A percentile compares a stretch with the other conserved stretches of the same genome.
phyloP scores from a whole-genome alignment of 2,329 filamentous ascomycete species.

The Stemphylium beticola region DNA sequence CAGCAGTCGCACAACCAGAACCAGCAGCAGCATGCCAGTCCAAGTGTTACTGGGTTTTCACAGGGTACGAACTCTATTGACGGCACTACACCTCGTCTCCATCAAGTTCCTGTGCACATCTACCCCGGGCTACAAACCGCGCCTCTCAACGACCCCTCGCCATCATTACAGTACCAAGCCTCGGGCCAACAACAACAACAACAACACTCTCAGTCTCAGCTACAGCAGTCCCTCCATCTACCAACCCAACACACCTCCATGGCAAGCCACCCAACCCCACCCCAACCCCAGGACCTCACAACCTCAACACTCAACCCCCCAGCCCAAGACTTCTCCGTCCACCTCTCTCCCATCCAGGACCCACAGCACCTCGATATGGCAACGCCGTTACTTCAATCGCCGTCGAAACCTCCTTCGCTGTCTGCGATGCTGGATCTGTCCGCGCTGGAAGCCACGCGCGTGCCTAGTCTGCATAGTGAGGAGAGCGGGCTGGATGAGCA shows the following conservation, averaged over 20 bases:
- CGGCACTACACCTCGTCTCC: conserved; percentile 27
- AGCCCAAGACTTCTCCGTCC: conserved; percentile 33
- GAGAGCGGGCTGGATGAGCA: conserved; percentile 47
- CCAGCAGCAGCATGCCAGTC: conserved; percentile 14
- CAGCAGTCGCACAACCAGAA: not conserved
- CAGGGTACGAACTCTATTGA: conserved; percentile 22
- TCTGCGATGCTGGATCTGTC: conserved; percentile 49
- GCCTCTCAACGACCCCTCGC: conserved; percentile 26
- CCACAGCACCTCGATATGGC: conserved; percentile 16
- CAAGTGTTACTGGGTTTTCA: conserved; percentile 5
- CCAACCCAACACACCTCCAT: not conserved
- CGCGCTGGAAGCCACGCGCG: conserved; percentile 40
- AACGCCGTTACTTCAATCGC: conserved; percentile 12
- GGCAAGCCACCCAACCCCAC: not conserved
- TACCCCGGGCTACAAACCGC: conserved; percentile 45
- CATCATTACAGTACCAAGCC: conserved; percentile 11
- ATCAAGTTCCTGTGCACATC: conserved; percentile 46
- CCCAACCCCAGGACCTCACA: conserved; percentile 3
- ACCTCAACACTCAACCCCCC: conserved; percentile 12
- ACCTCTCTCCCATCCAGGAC: conserved; percentile 41
- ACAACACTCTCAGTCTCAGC: not conserved
- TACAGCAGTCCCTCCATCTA: not conserved
- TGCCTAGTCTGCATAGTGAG: conserved; percentile 42
- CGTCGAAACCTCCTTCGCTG: conserved; percentile 35
- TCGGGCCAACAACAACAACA: not conserved